Percentiles rank a stretch among this genome's conserved stretches.
These are phyloP conservation scores for Malus asiatica DNA, from an alignment of 306 rosid genomes.

Conservation along the genomic window DNA sequence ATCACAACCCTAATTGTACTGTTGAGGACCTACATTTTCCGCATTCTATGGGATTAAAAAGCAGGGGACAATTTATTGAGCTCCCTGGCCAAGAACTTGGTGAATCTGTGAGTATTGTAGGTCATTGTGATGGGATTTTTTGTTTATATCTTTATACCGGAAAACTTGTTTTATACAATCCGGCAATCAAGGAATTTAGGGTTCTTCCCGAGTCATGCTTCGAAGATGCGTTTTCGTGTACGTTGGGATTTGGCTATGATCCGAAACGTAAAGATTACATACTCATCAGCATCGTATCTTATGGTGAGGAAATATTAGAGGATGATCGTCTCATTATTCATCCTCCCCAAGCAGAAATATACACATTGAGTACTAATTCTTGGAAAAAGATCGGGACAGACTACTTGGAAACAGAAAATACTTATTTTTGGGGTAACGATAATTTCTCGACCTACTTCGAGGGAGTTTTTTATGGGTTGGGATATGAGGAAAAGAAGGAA, in stretches of 20 bases:
- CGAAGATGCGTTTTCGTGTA: neutral
- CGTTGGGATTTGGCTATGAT: slow-evolving; percentile 7
- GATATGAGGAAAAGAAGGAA: neutral
- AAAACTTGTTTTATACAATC: neutral
- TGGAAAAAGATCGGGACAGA: slow-evolving; percentile 8
- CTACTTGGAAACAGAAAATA: neutral
- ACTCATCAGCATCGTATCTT: neutral
- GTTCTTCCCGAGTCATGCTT: neutral
- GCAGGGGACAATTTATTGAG: neutral
- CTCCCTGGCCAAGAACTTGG: neutral
- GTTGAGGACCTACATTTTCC: slow-evolving; percentile 1
- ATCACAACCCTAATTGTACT: neutral
- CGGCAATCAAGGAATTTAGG: neutral
- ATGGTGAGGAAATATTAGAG: neutral
- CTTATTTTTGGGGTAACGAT: neutral
- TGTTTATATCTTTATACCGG: neutral
- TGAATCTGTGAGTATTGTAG: neutral
- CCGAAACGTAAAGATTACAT: neutral
- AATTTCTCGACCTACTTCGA: neutral
- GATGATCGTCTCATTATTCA: neutral
- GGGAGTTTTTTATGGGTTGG: slow-evolving; percentile 6
- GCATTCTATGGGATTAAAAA: neutral
- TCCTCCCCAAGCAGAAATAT: neutral
- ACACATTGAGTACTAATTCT: neutral
- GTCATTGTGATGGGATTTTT: slow-evolving; percentile 15